phyloP scores from a whole-genome alignment of 73 alveolate genomes.

The Stentor roeselii region DNA sequence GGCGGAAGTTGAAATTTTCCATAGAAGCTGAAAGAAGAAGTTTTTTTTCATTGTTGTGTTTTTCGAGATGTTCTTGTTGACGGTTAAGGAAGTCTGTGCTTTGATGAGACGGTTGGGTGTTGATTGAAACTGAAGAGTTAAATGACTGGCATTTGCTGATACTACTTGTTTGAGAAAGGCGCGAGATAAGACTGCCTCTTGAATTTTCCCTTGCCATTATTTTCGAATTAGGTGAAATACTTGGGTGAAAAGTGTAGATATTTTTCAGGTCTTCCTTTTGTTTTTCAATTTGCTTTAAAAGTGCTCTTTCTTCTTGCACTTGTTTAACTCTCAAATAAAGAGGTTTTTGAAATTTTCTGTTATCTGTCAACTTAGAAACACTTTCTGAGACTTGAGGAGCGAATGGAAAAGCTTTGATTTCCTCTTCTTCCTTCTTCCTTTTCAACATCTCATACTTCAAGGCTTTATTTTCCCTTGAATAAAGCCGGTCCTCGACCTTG shows the following conservation, averaged over 20 bases:
- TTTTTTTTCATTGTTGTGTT: no score
- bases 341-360: background rate
- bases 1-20: background rate
- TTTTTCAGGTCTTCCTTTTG: background rate
- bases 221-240: background rate
- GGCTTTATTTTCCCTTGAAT: background rate
- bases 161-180: background rate
- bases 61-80: background rate
- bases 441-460: background rate
- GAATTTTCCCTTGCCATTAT: background rate
- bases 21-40: background rate
- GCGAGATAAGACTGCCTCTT: background rate
- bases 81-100: background rate
- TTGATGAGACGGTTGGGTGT: no score
- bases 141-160: background rate
- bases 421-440: conserved; percentile 18
- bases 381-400: background rate
- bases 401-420: conserved; percentile 8
- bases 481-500: conserved; percentile 17
- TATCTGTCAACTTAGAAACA: background rate
- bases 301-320: conserved; percentile 1
- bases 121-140: background rate
- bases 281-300: background rate
- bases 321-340: conserved; percentile 9
- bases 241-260: background rate